A percentile compares a stretch with the other conserved stretches of the same genome.
phyloP scores from a whole-genome alignment of 805 yeast species.

The Saccharomycopsis javanensis region DNA sequence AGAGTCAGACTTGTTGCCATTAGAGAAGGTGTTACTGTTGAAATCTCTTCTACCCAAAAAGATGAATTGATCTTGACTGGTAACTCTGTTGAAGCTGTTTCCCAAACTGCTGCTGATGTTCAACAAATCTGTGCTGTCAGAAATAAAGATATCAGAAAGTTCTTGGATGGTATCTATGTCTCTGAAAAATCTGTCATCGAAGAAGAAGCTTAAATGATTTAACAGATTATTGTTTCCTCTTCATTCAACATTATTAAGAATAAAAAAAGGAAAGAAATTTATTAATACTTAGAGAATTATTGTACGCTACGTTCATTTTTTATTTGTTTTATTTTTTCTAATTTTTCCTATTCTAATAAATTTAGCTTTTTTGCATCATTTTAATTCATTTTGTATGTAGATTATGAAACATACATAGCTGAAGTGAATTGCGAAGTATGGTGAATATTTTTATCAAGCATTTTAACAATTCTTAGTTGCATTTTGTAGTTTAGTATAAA shows the following conservation, averaged over 20 bases:
- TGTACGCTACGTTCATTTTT: neutral
- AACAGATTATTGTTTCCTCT: neutral
- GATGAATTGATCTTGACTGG: constrained; percentile 91
- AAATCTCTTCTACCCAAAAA: constrained; percentile 75
- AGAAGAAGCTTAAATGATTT: constrained; percentile 33
- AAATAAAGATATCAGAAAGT: constrained; percentile 99
- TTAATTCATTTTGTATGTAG: neutral
- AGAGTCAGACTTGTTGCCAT: constrained; percentile 83
- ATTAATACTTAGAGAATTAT: neutral
- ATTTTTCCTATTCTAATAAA: neutral
- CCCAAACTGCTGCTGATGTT: constrained; percentile 97
- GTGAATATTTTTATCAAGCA: no score
- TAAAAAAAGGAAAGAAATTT: neutral
- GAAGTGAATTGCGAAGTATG: no score
- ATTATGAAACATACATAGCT: no score
- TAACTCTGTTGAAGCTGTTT: constrained; percentile 94
- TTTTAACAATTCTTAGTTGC: no score
- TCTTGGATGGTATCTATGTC: constrained; percentile 99
- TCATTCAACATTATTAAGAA: neutral
- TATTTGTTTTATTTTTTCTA: neutral
- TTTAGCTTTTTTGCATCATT: constrained; percentile 1
- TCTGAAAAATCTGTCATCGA: constrained; percentile 87
- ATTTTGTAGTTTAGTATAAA: no score
- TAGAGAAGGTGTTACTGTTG: constrained; percentile 82
- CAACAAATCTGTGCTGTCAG: constrained; percentile 97